Evolutionary conservation across 202 grass and related monocot species (phyloP).

Genomic region (Brachypodium distachyon): DNA sequence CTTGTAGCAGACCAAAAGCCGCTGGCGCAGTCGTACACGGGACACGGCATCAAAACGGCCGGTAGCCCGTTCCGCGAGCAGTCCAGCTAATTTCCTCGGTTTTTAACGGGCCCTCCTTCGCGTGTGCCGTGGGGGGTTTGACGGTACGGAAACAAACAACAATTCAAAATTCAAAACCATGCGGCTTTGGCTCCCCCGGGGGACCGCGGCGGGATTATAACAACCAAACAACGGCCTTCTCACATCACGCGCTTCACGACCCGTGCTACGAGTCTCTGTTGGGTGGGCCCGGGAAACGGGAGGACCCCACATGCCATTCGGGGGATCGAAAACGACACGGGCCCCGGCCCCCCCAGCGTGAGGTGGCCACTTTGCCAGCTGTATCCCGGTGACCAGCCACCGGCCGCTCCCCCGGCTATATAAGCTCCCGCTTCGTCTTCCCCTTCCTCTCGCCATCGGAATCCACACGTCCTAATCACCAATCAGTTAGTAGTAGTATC

Average conservation of each 20-base stretch:
- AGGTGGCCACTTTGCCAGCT: slow-evolving; percentile 39
- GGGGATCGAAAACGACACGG: slow-evolving; percentile 3
- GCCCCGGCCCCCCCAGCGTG: not conserved
- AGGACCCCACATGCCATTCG: slow-evolving; percentile 30
- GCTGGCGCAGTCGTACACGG: not conserved
- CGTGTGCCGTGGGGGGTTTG: not conserved
- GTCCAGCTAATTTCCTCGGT: not conserved
- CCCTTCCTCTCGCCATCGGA: slow-evolving; percentile 14
- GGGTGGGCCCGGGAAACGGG: fast-evolving
- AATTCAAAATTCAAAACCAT: slow-evolving; percentile 47
- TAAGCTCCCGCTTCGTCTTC: not conserved
- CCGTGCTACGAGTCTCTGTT: not conserved
- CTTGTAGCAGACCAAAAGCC: not conserved
- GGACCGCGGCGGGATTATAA: not conserved
- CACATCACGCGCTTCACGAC: not conserved
- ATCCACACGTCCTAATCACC: slow-evolving; percentile 23
- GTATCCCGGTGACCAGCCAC: slow-evolving; percentile 26
- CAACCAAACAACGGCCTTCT: slow-evolving; percentile 29
- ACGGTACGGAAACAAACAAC: slow-evolving; percentile 27
- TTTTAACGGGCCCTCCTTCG: slow-evolving; percentile 30
- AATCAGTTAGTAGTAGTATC: too few relatives aligned
- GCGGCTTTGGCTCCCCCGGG: not conserved
- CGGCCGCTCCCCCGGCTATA: slow-evolving; percentile 20
- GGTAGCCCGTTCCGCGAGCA: not conserved
- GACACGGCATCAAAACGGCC: not conserved